Evolutionary conservation across 148 eudicot species (phyloP).

Genomic region (Rhododendron mucronatum): DNA sequence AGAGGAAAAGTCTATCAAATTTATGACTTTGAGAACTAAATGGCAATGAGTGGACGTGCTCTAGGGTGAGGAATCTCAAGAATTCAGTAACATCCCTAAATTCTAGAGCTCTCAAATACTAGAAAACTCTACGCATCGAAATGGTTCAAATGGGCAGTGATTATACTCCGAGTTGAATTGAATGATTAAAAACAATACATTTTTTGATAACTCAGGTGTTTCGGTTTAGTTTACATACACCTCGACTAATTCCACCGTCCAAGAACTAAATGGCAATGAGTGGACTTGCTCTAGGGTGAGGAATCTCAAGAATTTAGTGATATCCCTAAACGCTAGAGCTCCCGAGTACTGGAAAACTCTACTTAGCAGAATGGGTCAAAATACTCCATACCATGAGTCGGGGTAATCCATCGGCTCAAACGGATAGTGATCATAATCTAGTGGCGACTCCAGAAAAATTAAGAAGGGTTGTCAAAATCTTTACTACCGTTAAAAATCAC

Average conservation of each 20-base stretch:
- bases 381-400: not conserved
- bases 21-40: not conserved
- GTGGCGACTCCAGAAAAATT: too few relatives aligned
- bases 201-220: too few relatives aligned
- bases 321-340: not conserved
- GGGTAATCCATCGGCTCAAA: not conserved
- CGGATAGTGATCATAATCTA: not conserved
- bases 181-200: not conserved
- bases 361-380: not conserved
- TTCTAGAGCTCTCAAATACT: not conserved
- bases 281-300: not conserved
- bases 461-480: too few relatives aligned
- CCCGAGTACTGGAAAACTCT: not conserved
- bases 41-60: not conserved
- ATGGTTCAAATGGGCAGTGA: not conserved
- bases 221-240: too few relatives aligned
- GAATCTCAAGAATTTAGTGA: not conserved
- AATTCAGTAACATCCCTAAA: not conserved
- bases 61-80: not conserved
- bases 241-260: too few relatives aligned
- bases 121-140: not conserved
- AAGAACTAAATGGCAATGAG: not conserved
- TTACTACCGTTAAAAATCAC: too few relatives aligned
- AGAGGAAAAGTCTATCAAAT: not conserved
- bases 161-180: not conserved